Evolutionary conservation across 208 protist species (phyloP), one percentile per base, ranked within the genome.

Genomic region (Angomonas ambiguus): DNA sequence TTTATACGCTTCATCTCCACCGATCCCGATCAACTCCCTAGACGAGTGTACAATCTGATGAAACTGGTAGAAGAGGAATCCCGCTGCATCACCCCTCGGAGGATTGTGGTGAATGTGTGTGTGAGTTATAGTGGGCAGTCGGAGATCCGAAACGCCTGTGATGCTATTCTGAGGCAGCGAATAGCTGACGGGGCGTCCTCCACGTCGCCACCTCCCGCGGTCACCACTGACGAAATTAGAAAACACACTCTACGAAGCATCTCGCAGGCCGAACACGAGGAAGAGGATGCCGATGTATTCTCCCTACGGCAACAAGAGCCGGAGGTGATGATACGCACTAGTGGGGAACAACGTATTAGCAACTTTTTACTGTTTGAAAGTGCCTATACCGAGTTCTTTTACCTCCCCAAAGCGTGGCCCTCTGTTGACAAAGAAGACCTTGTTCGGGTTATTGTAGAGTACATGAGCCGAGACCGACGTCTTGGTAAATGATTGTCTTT

Each of bases 341-440:
- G 87, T 67, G 91, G 88, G 5, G 88, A 96, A 73, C 74, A 87
- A 59, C 74, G 91, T 10, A 56, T 96, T 13, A 93, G 85, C 63
- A 95, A 96, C 66, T 96, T 95, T 67, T 69, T 96, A 13, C 69
- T 94, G 2, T 96, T 85, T 66, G 85, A 96, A 65, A 84, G 76
- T 34, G 91, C 88, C 16, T 96, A 96, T 69, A 85, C 85, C 2
- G 88, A 96, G 67, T 79, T 96, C 61, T 51, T 82, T 41, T 94
- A 95, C 59, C 45, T 85, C 6, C 41, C 73, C 5, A 93, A 91
- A 60, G 83, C 77, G 13, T 96, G 91, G 89, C 91, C 91, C 5
- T 85, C 93, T 53, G 31, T 96, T 6, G 80, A 65, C 2, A 53
- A 62, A 4, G 69, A 63, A 0, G 84, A 94, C 56, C 67, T 96